A percentile compares a stretch with the other conserved stretches of the same genome.
These are phyloP conservation scores for Populus ilicifolia DNA, from an alignment of 345 rosid genomes.

Conservation along the genomic window DNA sequence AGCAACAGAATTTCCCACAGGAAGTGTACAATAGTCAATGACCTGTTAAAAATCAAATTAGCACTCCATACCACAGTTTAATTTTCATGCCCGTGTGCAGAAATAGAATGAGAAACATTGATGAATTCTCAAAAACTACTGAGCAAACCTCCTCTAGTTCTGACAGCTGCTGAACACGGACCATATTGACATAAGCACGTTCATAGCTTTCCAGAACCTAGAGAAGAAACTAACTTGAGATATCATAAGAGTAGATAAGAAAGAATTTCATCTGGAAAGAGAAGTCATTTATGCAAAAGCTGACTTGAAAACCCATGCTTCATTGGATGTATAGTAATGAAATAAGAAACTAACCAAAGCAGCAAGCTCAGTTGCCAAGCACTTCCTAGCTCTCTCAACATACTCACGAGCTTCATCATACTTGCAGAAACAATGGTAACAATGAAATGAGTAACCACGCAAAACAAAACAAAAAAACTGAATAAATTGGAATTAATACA, in stretches of 20 bases:
- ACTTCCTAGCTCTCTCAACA: conserved; percentile 93
- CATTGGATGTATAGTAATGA: not conserved
- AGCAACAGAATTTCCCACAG: conserved; percentile 63
- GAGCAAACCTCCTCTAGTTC: conserved; percentile 89
- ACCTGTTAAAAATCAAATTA: conserved; percentile 45
- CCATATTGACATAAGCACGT: conserved; percentile 95
- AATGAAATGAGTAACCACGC: conserved; percentile 7
- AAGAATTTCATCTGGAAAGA: not conserved
- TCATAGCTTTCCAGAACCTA: conserved; percentile 98
- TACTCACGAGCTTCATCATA: conserved; percentile 91
- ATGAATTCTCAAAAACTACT: conserved; percentile 7
- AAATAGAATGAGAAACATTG: conserved; percentile 8
- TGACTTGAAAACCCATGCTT: not conserved
- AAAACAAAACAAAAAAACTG: not conserved
- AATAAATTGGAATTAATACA: not conserved
- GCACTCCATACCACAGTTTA: not conserved
- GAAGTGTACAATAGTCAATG: conserved; percentile 90
- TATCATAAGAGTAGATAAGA: not conserved
- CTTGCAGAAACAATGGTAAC: conserved; percentile 33
- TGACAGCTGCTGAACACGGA: conserved; percentile 96
- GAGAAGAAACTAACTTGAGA: conserved; percentile 11
- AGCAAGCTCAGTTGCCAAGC: conserved; percentile 98
- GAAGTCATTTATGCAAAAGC: not conserved
- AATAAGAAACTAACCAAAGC: conserved; percentile 68
- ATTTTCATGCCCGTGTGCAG: not conserved